Conservation (phyloP, 2,329 filamentous ascomycete genomes). For the Fusarium oxysporum region DNA sequence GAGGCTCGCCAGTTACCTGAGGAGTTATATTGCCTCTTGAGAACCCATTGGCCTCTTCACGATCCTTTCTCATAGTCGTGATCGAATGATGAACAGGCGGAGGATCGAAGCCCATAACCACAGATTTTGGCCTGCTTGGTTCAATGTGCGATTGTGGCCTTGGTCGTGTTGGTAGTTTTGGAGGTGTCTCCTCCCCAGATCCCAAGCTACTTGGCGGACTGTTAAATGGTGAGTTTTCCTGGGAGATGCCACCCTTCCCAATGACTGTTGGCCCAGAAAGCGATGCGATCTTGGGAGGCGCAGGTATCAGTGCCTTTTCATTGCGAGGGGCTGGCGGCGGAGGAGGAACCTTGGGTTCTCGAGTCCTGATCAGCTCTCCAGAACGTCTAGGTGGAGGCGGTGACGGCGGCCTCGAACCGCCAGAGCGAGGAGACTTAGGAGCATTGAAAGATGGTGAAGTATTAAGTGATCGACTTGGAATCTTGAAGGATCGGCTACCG, state of each 20-base stretch:
- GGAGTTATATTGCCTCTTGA: conserved; percentile 53
- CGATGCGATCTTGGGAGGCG: conserved; percentile 31
- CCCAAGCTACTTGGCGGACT: conserved; percentile 83
- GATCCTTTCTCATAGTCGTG: conserved; percentile 58
- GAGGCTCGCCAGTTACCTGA: conserved; percentile 57
- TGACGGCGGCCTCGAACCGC: conserved; percentile 66
- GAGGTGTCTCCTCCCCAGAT: conserved; percentile 62
- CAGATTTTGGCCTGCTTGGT: conserved; percentile 36
- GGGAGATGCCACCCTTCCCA: conserved; percentile 40
- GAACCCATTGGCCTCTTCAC: conserved; percentile 57
- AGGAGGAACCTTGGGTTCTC: conserved; percentile 57
- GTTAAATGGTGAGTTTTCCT: conserved; percentile 80
- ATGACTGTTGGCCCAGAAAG: conserved; percentile 26
- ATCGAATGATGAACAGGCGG: conserved; percentile 65
- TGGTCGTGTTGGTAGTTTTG: conserved; percentile 62
- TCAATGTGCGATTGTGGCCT: conserved; percentile 55
- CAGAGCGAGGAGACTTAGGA: conserved; percentile 59
- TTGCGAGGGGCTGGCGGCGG: conserved; percentile 85
- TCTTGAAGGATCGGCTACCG: conserved; percentile 61
- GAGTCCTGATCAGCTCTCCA: conserved; percentile 66
- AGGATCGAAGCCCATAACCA: conserved; percentile 57
- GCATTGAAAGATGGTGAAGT: conserved; percentile 56
- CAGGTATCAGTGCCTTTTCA: conserved; percentile 68
- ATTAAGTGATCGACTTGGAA: conserved; percentile 67
- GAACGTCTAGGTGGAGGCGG: conserved; percentile 73